Evolutionary conservation across 257 asterid species (phyloP).

Genomic region (Petunia secreta): DNA sequence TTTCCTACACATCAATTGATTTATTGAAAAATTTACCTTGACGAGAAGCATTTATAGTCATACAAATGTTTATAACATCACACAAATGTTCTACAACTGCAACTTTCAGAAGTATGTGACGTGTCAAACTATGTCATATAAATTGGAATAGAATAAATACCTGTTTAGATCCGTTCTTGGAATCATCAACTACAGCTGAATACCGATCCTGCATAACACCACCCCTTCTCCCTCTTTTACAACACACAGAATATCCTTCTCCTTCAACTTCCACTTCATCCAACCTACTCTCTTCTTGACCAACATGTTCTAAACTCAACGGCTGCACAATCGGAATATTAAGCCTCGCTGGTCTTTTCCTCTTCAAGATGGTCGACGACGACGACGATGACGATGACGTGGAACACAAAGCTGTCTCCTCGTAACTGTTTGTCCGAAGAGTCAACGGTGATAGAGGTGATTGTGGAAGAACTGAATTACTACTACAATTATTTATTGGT

Average conservation of each 20-base stretch:
- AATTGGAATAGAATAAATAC: constrained; percentile 31
- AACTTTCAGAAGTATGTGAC: too few species aligned
- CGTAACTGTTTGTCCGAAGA: background rate
- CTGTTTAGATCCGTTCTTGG: constrained; percentile 46
- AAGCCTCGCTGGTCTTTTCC: constrained; percentile 72
- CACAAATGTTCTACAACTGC: too few species aligned
- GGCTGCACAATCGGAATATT: constrained; percentile 48
- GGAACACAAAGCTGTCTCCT: background rate
- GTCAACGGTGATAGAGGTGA: constrained; percentile 22
- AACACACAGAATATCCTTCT: constrained; percentile 65
- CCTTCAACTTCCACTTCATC: constrained; percentile 64
- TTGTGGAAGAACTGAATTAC: background rate
- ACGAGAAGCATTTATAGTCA: too few species aligned
- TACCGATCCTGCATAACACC: constrained; percentile 78
- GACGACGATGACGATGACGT: constrained; percentile 25
- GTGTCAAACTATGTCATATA: too few species aligned
- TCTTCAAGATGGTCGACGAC: constrained; percentile 49
- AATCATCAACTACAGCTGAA: constrained; percentile 45
- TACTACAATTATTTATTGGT: background rate
- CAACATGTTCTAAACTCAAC: constrained; percentile 35
- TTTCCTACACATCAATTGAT: too few species aligned
- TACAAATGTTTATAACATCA: too few species aligned
- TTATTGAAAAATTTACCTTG: too few species aligned
- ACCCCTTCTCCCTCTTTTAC: constrained; percentile 66
- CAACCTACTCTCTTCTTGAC: constrained; percentile 37